Conservation (phyloP, 129 eudicot species). For the Artemisia annua region DNA sequence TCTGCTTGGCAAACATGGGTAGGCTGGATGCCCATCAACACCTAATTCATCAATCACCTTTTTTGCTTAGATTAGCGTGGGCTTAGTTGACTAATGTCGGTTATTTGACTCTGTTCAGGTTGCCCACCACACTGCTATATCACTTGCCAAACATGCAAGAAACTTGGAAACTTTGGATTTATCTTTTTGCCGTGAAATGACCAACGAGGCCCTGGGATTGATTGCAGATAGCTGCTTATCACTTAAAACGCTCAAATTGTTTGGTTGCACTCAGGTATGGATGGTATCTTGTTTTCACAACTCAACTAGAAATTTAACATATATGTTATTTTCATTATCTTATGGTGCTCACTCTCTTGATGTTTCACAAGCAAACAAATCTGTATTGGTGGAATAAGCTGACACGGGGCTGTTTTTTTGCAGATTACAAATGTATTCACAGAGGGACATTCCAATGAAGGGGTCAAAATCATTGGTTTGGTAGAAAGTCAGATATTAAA, state of each 20-base stretch:
- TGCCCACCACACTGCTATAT: slow-evolving; percentile 63
- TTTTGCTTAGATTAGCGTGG: too few relatives aligned
- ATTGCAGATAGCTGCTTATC: slow-evolving; percentile 80
- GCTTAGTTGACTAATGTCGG: too few relatives aligned
- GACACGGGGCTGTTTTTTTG: neutral
- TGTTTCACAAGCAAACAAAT: neutral
- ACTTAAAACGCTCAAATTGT: slow-evolving; percentile 61
- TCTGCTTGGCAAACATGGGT: too few relatives aligned
- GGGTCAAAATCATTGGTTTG: slow-evolving; percentile 61
- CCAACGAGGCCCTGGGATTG: slow-evolving; percentile 82
- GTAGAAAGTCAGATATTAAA: slow-evolving; percentile 56
- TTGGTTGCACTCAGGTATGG: slow-evolving; percentile 94
- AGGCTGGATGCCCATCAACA: too few relatives aligned
- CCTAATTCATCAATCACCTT: too few relatives aligned
- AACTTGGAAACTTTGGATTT: slow-evolving; percentile 61
- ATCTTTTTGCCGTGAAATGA: slow-evolving; percentile 85
- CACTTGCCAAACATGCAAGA: slow-evolving; percentile 64
- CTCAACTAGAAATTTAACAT: neutral
- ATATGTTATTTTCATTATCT: neutral
- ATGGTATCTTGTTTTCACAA: neutral
- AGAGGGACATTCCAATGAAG: slow-evolving; percentile 73
- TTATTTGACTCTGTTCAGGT: slow-evolving; percentile 46
- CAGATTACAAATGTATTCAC: slow-evolving; percentile 66
- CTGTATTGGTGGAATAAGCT: neutral
- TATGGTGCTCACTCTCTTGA: neutral